These are phyloP conservation scores for Periglandula ipomoeae DNA, from an alignment of 2,329 filamentous ascomycete genomes.

Conservation along the genomic window DNA sequence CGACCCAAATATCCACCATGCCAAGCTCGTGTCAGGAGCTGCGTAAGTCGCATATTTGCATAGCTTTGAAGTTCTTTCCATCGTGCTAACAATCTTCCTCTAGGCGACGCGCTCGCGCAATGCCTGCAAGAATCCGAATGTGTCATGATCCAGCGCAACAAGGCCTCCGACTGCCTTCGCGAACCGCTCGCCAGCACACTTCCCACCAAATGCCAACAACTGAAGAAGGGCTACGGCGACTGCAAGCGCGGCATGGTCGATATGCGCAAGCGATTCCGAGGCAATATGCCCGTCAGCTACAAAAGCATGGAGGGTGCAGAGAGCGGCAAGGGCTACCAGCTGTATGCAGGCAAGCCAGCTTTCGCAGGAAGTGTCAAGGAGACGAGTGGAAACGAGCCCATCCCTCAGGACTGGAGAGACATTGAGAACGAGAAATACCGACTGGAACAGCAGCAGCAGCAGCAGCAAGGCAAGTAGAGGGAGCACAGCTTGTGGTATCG, in stretches of 20 bases:
- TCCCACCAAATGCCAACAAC: constrained; percentile 80
- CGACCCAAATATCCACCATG: constrained; percentile 41
- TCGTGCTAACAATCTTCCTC: constrained; percentile 1
- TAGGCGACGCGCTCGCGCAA: constrained; percentile 83
- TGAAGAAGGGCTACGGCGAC: constrained; percentile 86
- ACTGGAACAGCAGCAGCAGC: constrained; percentile 22
- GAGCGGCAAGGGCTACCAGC: constrained; percentile 51
- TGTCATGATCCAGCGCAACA: constrained; percentile 84
- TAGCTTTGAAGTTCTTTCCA: no score
- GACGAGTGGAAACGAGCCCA: constrained; percentile 58
- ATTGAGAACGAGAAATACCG: constrained; percentile 53
- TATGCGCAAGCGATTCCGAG: constrained; percentile 96
- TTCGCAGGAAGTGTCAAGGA: constrained; percentile 55
- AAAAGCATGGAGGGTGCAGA: constrained; percentile 46
- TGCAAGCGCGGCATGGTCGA: constrained; percentile 96
- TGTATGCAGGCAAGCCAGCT: constrained; percentile 71
- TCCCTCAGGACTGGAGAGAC: constrained; percentile 53
- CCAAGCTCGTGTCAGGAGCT: constrained; percentile 96
- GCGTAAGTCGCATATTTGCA: constrained; percentile 63
- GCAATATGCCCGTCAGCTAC: constrained; percentile 76
- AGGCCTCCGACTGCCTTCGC: constrained; percentile 78
- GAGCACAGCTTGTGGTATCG: neutral
- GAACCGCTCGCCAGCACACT: constrained; percentile 73
- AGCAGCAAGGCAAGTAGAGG: constrained; percentile 14
- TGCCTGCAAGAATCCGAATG: constrained; percentile 97